phyloP scores from a whole-genome alignment of 2,329 filamentous ascomycete genomes.

The Penicillium rolfsii region DNA sequence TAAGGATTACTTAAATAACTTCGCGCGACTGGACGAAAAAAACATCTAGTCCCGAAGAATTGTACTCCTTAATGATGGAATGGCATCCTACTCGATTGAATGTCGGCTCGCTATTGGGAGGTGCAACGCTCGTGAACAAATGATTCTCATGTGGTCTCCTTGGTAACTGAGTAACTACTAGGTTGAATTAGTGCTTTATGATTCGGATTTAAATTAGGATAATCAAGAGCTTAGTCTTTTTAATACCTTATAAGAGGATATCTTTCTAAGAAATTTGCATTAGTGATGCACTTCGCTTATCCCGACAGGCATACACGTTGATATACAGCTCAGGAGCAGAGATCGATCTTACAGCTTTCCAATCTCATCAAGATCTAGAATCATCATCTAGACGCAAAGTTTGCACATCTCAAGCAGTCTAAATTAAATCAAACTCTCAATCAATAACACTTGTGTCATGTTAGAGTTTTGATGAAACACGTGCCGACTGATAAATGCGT shows the following conservation, averaged over 20 bases:
- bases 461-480: too few relatives aligned
- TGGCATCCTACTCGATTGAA: slow-evolving; percentile 9
- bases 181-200: not conserved
- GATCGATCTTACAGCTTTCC: not conserved
- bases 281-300: not conserved
- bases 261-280: not conserved
- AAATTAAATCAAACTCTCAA: too few relatives aligned
- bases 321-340: not conserved
- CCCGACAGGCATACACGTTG: not conserved
- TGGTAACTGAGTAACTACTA: not conserved
- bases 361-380: too few relatives aligned
- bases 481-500: too few relatives aligned
- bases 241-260: not conserved
- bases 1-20: slow-evolving; percentile 12
- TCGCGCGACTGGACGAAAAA: slow-evolving; percentile 9
- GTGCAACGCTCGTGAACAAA: slow-evolving; percentile 12
- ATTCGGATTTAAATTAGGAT: not conserved
- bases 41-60: slow-evolving; percentile 11
- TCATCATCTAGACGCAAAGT: too few relatives aligned
- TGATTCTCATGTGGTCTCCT: slow-evolving; percentile 3
- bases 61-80: slow-evolving; percentile 11
- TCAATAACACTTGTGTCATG: too few relatives aligned
- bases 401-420: too few relatives aligned
- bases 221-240: not conserved
- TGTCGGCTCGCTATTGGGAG: slow-evolving; percentile 11